Base-by-base conservation (phyloP, 2,329 filamentous ascomycete genomes). In the Penicillium sp. region DNA sequence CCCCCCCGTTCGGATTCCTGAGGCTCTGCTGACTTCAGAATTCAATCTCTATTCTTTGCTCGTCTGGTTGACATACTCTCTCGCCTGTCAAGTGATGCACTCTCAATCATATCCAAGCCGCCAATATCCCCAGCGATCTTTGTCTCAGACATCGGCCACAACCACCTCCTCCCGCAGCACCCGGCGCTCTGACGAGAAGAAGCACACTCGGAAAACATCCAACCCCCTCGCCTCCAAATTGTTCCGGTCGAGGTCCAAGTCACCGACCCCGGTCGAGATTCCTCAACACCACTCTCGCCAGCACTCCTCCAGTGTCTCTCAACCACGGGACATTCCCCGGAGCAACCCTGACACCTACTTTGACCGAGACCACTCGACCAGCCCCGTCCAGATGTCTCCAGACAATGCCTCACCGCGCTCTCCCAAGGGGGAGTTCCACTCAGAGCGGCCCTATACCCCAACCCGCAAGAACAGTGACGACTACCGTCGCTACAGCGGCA, bases 401-500 rank as follows among this genome's bases (percentile, higher is more conserved):
- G 42, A 36, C 19, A 39, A 47, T 13, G 38, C 43, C 20, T 50
- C 45, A 10, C 41, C 42, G 21, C 48, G 36, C 18, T 55, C 45
- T 27, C 42, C 39, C 7, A 51, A 47, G 39, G 23, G 16, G 20
- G 51, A 53, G 16, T 38, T 36, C 34, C n/a, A 32, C 35, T 31
- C 39, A 27, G 54, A 48, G 39, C 42, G 43, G 18, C 46, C 49
- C 23, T 43, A 52, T 4, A 53, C 48, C n/a, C 47, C 46, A 17
- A 54, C 52, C 18, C 54, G 54, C 33, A 57, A 54, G 30, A 57
- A 50, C 33, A 60, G 57, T 36, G 53, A 57, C 9, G 62, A 67
- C 33, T 60, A 67, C 36, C 64, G 61, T 35, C 63, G 67, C 43
- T 64, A 65, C 36, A 67, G 54, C 33, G 62, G 63, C 13, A 71